Evolutionary conservation across 176 grass and related monocot species (phyloP).

Genomic region (Carex parvula): DNA sequence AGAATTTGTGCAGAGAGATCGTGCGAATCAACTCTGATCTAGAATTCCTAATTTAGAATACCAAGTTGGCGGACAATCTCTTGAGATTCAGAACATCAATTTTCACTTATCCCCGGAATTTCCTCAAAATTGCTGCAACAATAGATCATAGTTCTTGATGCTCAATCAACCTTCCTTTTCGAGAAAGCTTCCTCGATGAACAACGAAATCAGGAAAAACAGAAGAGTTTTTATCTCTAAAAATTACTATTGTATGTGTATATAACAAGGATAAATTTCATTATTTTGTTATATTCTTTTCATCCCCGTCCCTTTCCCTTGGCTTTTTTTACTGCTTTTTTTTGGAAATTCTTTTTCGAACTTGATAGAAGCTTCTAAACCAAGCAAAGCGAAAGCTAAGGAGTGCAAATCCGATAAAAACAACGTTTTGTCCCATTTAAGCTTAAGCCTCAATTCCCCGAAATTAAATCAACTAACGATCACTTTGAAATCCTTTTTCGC

Average conservation of each 20-base stretch:
- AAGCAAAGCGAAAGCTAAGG: conserved; percentile 49
- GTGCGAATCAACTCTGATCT: neutral
- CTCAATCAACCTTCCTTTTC: neutral
- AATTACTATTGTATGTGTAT: neutral
- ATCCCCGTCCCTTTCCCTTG: neutral
- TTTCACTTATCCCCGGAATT: conserved; percentile 11
- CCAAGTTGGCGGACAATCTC: conserved; percentile 25
- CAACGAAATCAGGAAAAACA: neutral
- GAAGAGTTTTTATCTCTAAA: neutral
- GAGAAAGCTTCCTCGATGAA: conserved; percentile 8
- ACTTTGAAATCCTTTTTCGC: neutral
- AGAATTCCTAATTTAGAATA: conserved; percentile 21
- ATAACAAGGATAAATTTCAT: neutral
- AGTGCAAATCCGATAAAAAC: conserved; percentile 26
- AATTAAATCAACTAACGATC: neutral
- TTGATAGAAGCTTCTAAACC: conserved; percentile 30
- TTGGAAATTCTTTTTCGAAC: neutral
- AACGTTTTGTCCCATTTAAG: conserved; percentile 28
- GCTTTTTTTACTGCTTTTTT: conserved; percentile 15
- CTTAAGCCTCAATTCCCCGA: neutral
- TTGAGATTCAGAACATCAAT: conserved; percentile 13
- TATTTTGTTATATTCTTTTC: neutral
- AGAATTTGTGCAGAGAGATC: neutral
- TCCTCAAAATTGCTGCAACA: conserved; percentile 1
- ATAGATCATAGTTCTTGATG: neutral